Conservation (phyloP, 805 yeast species). For the Blastobotrys mokoenaii region DNA sequence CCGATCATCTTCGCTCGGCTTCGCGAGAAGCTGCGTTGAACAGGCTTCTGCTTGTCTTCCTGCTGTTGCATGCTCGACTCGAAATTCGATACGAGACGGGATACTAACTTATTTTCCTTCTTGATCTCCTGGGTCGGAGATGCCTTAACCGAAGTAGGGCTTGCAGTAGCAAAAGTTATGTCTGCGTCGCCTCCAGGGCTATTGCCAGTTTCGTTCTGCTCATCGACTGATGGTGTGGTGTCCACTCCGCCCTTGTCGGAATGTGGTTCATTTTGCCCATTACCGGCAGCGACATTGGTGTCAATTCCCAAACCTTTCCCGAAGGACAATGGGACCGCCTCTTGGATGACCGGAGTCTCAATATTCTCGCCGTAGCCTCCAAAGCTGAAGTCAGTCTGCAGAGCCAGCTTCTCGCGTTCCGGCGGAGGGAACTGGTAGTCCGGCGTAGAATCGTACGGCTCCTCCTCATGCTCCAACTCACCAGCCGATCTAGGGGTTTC, state of each 20-base stretch:
- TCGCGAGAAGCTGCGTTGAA: neutral
- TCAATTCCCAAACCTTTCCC: neutral
- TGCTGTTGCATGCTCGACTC: neutral
- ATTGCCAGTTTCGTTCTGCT: neutral
- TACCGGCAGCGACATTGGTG: neutral
- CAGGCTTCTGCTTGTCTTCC: neutral
- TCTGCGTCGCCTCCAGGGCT: too few species aligned
- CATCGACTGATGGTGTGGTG: neutral
- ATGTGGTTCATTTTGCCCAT: too few species aligned
- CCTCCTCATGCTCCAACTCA: neutral
- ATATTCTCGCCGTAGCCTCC: neutral
- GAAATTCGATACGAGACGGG: conserved; percentile 1
- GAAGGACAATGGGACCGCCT: neutral
- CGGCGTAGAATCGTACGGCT: neutral
- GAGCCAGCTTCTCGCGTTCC: neutral
- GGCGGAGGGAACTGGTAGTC: neutral
- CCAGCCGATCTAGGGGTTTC: too few species aligned
- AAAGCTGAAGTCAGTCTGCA: neutral
- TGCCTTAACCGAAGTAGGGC: neutral
- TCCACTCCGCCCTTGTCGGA: neutral
- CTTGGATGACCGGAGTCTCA: neutral
- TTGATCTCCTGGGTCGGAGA: neutral
- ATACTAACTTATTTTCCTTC: neutral
- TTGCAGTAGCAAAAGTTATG: neutral
- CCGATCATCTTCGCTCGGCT: conserved; percentile 3